Evolutionary conservation across 1,139 yeast genomes (phyloP).

Genomic region (Suhomyces maxii): DNA sequence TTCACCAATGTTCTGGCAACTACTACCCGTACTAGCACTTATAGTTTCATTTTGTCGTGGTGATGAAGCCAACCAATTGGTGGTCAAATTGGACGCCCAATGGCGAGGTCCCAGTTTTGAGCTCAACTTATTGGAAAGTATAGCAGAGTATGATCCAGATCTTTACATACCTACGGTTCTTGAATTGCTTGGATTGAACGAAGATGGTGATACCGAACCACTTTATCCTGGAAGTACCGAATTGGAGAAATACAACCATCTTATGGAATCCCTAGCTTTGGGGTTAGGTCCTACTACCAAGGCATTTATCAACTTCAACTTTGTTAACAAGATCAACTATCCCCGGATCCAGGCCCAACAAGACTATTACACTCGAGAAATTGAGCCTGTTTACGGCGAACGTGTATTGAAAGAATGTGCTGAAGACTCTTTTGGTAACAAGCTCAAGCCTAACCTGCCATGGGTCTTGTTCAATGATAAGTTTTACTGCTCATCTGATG

Average conservation of each 20-base stretch:
- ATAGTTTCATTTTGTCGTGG: not conserved
- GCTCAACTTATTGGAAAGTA: slow-evolving; percentile 55
- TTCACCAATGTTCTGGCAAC: not conserved
- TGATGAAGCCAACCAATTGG: slow-evolving; percentile 5
- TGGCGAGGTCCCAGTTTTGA: slow-evolving; percentile 45
- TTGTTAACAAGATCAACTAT: slow-evolving; percentile 53
- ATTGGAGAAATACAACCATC: slow-evolving; percentile 40
- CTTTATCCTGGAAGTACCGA: slow-evolving; percentile 4
- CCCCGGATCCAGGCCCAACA: slow-evolving; percentile 70
- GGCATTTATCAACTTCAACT: slow-evolving; percentile 48
- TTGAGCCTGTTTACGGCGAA: slow-evolving; percentile 21
- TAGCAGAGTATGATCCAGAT: slow-evolving; percentile 49
- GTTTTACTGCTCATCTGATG: slow-evolving; percentile 64
- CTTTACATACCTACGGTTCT: slow-evolving; percentile 50
- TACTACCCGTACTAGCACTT: not conserved
- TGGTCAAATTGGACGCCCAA: slow-evolving; percentile 20
- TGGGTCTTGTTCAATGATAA: slow-evolving; percentile 57
- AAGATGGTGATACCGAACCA: slow-evolving; percentile 25
- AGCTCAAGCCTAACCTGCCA: slow-evolving; percentile 25
- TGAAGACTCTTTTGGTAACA: slow-evolving; percentile 39
- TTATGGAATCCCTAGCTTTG: slow-evolving; percentile 30
- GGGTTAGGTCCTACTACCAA: slow-evolving; percentile 11
- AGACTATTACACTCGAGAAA: slow-evolving; percentile 43
- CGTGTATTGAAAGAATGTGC: slow-evolving; percentile 26
- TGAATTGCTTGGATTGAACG: slow-evolving; percentile 33